These are phyloP conservation scores for Entoloma clypeatum DNA, from an alignment of 1,284 basidiomycete species.

Conservation along the genomic window DNA sequence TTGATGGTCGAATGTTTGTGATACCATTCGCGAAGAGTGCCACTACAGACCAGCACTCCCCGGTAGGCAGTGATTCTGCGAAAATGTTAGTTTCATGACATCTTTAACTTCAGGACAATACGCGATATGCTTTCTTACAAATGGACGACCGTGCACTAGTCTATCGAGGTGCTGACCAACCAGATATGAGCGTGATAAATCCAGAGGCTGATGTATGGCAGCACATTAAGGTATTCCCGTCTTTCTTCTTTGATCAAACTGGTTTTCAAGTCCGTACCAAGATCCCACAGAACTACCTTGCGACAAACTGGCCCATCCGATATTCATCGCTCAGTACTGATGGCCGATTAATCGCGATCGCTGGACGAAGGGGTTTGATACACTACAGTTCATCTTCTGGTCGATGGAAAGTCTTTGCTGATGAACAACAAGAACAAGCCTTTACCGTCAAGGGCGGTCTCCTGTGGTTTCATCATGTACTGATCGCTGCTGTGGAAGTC, in stretches of 20 bases:
- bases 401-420: conserved; percentile 90
- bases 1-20: conserved; percentile 73
- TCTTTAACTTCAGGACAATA: conserved; percentile 72
- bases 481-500: conserved; percentile 89
- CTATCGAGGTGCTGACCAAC: conserved; percentile 97
- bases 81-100: background rate
- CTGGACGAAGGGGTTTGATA: conserved; percentile 86
- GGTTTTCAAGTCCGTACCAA: conserved; percentile 1
- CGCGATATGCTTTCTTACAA: conserved; percentile 92
- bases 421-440: conserved; percentile 83
- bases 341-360: conserved; percentile 90
- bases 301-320: conserved; percentile 92
- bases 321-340: conserved; percentile 92
- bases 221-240: conserved; percentile 70
- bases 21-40: conserved; percentile 96
- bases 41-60: conserved; percentile 87
- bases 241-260: background rate
- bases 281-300: conserved; percentile 88
- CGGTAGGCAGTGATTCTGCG: conserved; percentile 44
- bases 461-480: conserved; percentile 95
- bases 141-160: conserved; percentile 92
- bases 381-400: conserved; percentile 95
- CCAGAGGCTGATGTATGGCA: conserved; percentile 99
- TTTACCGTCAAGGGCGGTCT: conserved; percentile 90
- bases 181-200: conserved; percentile 97